These are phyloP conservation scores for Coffea eugenioides DNA, from an alignment of 257 asterid genomes.

Conservation along the genomic window DNA sequence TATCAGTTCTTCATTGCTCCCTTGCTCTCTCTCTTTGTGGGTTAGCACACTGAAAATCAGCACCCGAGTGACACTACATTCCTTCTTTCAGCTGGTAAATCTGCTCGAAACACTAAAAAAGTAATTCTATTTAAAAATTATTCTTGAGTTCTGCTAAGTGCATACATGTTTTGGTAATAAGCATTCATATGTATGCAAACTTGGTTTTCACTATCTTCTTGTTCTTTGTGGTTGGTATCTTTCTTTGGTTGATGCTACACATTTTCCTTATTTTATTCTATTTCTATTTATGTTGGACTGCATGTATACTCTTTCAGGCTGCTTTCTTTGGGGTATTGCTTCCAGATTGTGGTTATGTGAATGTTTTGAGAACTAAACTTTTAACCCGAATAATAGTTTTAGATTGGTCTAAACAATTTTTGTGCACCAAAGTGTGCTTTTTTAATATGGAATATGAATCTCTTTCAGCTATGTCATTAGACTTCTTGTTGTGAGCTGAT, in stretches of 20 bases:
- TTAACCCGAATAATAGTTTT: not conserved
- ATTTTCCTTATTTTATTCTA: not conserved
- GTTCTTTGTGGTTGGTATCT: no score
- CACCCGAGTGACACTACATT: not conserved
- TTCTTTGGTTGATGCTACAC: not conserved
- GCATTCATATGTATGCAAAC: not conserved
- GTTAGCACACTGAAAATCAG: no score
- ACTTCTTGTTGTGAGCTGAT: not conserved
- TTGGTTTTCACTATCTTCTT: not conserved
- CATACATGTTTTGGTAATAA: not conserved
- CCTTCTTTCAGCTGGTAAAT: not conserved
- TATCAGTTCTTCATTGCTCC: not conserved
- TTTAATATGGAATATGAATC: not conserved
- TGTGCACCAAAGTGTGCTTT: not conserved
- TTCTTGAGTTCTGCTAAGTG: no score
- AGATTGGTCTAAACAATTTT: not conserved
- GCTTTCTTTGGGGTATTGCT: not conserved
- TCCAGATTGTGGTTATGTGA: not conserved
- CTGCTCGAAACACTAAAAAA: not conserved
- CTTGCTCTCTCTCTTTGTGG: no score
- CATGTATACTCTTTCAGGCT: not conserved
- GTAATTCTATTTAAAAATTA: no score
- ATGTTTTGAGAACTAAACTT: not conserved
- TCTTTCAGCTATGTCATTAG: not conserved
- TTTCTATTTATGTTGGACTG: not conserved